phyloP scores from a whole-genome alignment of 228 moss, liverwort and hornwort species.

The Sphagnum fallax region DNA sequence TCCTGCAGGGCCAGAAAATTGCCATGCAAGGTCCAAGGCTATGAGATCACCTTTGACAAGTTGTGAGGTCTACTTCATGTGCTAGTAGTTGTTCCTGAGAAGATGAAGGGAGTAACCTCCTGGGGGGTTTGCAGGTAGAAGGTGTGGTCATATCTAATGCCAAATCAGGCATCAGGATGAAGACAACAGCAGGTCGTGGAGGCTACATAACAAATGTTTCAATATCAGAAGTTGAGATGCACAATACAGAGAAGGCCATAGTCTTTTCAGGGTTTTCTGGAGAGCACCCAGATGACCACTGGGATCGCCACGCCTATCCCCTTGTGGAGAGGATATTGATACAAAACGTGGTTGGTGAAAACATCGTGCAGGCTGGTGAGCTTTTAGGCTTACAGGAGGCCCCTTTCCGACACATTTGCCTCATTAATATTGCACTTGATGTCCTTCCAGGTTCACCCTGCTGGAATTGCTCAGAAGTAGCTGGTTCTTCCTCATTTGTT shows the following conservation, averaged over 20 bases:
- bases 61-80: no score
- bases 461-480: constrained; percentile 88
- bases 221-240: constrained; percentile 55
- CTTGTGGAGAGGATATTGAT: constrained; percentile 62
- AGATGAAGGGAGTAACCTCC: no score
- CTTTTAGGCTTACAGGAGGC: constrained; percentile 71
- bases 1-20: no score
- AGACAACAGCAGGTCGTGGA: constrained; percentile 77
- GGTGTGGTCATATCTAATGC: constrained; percentile 53
- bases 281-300: constrained; percentile 79
- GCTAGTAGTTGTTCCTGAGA: no score
- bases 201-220: constrained; percentile 78
- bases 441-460: constrained; percentile 29
- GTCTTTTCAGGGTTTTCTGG: constrained; percentile 74
- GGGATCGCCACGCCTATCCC: constrained; percentile 66
- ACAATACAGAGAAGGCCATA: constrained; percentile 69
- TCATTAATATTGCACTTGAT: constrained; percentile 66
- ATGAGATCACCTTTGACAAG: no score
- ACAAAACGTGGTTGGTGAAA: constrained; percentile 57
- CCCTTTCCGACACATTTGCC: constrained; percentile 78
- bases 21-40: no score
- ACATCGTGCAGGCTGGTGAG: constrained; percentile 66
- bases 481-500: constrained; percentile 74
- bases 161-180: constrained; percentile 66
- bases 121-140: constrained; percentile 28